phyloP scores from a whole-genome alignment of 2,329 filamentous ascomycete genomes.

The Beauveria medogensis region DNA sequence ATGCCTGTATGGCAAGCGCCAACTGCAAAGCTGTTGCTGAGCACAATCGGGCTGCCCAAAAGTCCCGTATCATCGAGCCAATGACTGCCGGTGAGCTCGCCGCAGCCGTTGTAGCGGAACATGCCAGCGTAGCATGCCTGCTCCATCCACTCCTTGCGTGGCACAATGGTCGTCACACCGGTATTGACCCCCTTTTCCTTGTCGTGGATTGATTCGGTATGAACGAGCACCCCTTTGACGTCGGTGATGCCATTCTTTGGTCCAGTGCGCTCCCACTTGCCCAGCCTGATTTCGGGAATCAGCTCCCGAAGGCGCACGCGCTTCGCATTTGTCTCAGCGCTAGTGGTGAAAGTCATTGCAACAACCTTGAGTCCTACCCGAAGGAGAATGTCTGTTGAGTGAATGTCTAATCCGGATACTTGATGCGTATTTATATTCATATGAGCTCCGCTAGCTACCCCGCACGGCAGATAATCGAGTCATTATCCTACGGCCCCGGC shows the following conservation, averaged over 20 bases:
- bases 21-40: constrained; percentile 49
- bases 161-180: constrained; percentile 37
- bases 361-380: not conserved
- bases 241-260: constrained; percentile 39
- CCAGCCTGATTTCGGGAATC: constrained; percentile 32
- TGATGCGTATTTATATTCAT: not conserved
- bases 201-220: constrained; percentile 31
- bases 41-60: constrained; percentile 45
- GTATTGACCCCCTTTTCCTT: constrained; percentile 30
- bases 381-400: not conserved
- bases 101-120: constrained; percentile 52
- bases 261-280: constrained; percentile 29
- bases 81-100: constrained; percentile 50
- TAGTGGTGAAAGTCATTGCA: not conserved
- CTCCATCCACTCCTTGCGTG: constrained; percentile 32
- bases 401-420: not conserved
- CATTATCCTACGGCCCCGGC: not conserved
- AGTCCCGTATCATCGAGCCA: constrained; percentile 51
- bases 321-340: not conserved
- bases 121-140: constrained; percentile 35
- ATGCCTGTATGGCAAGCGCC: constrained; percentile 47
- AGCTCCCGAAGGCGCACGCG: constrained; percentile 28
- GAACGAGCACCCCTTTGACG: constrained; percentile 34
- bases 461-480: not conserved
- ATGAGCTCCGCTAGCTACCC: not conserved